Conservation (phyloP, 176 grass and related monocot genomes). For the Panicum miliaceum region DNA sequence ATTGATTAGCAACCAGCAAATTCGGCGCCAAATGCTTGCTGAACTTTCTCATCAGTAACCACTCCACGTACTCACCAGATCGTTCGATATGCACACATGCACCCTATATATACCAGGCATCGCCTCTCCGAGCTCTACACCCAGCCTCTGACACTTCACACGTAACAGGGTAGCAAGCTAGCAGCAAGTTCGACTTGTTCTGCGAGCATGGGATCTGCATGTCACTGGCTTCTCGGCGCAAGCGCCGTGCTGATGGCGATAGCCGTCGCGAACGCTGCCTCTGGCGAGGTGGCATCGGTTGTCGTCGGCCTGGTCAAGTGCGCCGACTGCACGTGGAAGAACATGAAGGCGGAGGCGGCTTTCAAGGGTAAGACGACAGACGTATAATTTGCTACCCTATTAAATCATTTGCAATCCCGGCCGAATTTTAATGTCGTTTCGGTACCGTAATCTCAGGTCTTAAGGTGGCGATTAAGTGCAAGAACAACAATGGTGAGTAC, state of each 20-base stretch:
- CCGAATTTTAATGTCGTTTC: background rate
- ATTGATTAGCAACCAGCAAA: slow-evolving; percentile 7
- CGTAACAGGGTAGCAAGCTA: background rate
- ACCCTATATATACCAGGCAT: slow-evolving; percentile 1
- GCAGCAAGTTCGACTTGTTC: background rate
- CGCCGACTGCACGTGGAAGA: slow-evolving; percentile 23
- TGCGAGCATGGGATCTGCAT: background rate
- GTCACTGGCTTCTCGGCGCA: background rate
- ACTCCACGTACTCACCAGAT: background rate
- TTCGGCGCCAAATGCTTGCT: slow-evolving; percentile 2
- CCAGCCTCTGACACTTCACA: background rate
- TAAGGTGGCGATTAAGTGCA: slow-evolving; percentile 36
- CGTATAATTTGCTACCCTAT: background rate
- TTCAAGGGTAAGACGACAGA: background rate
- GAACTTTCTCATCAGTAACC: background rate
- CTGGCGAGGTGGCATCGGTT: background rate
- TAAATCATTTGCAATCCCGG: background rate
- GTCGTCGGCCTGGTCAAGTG: slow-evolving; percentile 23
- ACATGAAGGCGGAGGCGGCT: slow-evolving; percentile 18
- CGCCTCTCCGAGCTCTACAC: background rate
- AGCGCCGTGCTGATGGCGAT: slow-evolving; percentile 3
- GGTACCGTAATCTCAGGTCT: background rate
- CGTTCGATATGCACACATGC: background rate
- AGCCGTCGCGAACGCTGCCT: background rate
- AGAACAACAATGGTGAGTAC: slow-evolving; percentile 26